Evolutionary conservation across 2,329 filamentous ascomycete genomes (phyloP), one percentile per base, ranked within the genome.

Genomic region (Harringtonia lauricola): DNA sequence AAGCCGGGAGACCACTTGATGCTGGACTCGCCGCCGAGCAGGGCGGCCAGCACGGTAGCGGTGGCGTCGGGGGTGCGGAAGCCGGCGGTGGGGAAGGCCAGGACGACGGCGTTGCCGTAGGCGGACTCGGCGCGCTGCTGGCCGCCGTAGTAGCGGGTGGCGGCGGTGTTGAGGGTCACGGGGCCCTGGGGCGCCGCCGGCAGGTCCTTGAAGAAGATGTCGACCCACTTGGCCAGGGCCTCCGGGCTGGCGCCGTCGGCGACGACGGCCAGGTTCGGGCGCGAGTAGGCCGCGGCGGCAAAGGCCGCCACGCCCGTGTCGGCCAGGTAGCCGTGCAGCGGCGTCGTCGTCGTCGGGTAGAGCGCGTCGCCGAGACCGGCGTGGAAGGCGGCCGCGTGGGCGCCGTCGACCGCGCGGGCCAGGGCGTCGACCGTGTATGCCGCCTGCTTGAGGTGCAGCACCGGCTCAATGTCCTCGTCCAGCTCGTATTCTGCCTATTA

Each of bases 1-100:
- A 95, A 96, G 56, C 92, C 92, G 50, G 86, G 70, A 42, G 86
- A 82, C 90, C 90, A 98, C 74, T 96, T 98, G 72, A 96, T 88
- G 65, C 71, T 83, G 43, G 88, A 84, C 65, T 94, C 70, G 49
- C 90, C 92, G 59, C 92, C 92, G 42, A 98, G 83, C 18, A 98
- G 81, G 51, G 88, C 80, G 46, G 85, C 79, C 45, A 98, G 81
- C 50, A 98, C 88, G 50, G 83, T 77, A 51, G 87, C 77, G 67
- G 95, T 89, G 44, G 92, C 86, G 73, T 95, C 94, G 73, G 86
- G 87, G 57, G 79, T 79, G 51, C 73, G 72, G 55, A 82, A 80
- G 66, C 86, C 84, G 50, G 87, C 88, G 48, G 90, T 89, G 46
- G 88, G 85, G 83, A 98, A 96, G 50, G 80, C 92, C 59, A 98